Evolutionary conservation across 108 stramenopile species (phyloP).

Genomic region (Schizochytrium sp.): DNA sequence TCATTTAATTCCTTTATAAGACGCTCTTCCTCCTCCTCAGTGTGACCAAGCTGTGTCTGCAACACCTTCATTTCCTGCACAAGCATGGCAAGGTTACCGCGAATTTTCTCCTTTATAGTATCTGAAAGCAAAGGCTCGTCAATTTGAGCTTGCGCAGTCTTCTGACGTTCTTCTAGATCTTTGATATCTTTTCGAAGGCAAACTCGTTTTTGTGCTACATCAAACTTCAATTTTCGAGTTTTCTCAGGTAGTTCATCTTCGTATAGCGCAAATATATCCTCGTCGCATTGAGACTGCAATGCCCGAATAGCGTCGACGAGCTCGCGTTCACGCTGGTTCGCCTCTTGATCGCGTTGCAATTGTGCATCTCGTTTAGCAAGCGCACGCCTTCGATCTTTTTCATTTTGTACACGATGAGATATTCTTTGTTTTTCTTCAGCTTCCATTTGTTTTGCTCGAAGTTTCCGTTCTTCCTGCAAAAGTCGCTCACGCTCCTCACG

Average conservation of each 20-base stretch:
- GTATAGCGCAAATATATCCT: not conserved
- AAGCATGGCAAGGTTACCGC: not conserved
- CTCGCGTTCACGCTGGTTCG: not conserved
- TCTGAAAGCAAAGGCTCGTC: not conserved
- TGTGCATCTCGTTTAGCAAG: not conserved
- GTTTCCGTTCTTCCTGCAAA: not conserved
- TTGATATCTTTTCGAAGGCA: not conserved
- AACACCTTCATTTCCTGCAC: not conserved
- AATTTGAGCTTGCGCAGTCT: not conserved
- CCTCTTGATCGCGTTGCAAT: not conserved
- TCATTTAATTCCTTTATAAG: not conserved
- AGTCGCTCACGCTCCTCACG: not conserved
- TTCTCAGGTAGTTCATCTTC: not conserved
- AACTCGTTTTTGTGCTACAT: not conserved
- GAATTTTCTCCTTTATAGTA: not conserved
- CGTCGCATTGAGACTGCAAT: not conserved
- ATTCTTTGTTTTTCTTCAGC: not conserved
- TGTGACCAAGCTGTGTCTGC: not conserved
- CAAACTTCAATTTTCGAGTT: not conserved
- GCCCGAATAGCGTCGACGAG: not conserved
- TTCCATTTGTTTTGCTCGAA: not conserved
- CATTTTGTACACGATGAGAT: too few relatives aligned
- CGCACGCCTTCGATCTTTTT: too few relatives aligned
- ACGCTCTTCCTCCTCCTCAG: not conserved
- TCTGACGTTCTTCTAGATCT: not conserved